Evolutionary conservation across 352 stramenopile species (phyloP).

Genomic region (Phytophthora lateralis): DNA sequence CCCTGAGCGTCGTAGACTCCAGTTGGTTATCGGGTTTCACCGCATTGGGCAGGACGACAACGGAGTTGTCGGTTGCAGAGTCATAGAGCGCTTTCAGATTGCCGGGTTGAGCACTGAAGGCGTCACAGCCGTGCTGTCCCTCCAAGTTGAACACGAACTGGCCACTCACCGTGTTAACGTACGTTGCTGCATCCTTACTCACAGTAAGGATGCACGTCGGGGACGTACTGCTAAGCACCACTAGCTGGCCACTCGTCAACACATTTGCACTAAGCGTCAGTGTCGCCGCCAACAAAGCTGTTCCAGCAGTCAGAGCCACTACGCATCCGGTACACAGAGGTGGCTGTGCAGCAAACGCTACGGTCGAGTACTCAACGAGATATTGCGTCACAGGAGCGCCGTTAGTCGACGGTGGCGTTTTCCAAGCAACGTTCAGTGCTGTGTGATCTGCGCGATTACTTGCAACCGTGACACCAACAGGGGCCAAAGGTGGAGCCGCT

Average conservation of each 20-base stretch:
- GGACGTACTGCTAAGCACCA: constrained; percentile 49
- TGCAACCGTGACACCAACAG: constrained; percentile 78
- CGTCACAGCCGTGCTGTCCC: constrained; percentile 62
- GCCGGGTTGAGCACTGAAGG: constrained; percentile 39
- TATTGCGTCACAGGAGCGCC: constrained; percentile 75
- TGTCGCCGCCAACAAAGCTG: constrained; percentile 13
- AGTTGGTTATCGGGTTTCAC: not conserved
- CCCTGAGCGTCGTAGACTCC: constrained; percentile 26
- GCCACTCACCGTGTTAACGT: constrained; percentile 23
- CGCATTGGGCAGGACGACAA: constrained; percentile 29
- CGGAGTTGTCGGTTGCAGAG: constrained; percentile 46
- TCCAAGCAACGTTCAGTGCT: constrained; percentile 88
- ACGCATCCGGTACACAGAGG: constrained; percentile 60
- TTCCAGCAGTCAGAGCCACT: constrained; percentile 37
- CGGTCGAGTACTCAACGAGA: constrained; percentile 86
- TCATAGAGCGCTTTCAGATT: constrained; percentile 59
- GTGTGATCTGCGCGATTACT: constrained; percentile 80
- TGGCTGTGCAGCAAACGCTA: constrained; percentile 45
- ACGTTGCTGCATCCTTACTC: constrained; percentile 20
- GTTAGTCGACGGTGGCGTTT: constrained; percentile 60
- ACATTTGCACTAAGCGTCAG: constrained; percentile 45
- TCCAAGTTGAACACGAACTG: constrained; percentile 51
- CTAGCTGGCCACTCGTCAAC: constrained; percentile 44
- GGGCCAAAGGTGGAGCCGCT: constrained; percentile 71
- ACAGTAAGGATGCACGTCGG: constrained; percentile 63